Percentiles rank a stretch among this genome's conserved stretches.
Conservation (phyloP, 805 yeast genomes). For the Scheffersomyces amazonensis region DNA sequence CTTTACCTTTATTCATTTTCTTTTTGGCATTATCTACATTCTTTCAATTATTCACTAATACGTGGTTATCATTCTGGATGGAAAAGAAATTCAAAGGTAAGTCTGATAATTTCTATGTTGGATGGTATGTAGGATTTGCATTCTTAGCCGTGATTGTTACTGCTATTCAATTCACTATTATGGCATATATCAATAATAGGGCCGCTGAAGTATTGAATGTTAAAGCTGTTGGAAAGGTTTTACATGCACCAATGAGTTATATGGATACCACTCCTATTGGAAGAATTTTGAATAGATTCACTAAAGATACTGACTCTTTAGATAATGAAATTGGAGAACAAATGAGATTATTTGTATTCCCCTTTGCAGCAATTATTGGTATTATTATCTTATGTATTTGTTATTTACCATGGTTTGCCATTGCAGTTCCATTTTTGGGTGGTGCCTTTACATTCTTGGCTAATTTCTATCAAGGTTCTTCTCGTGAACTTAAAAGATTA, state of each 20-base stretch:
- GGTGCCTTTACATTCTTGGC: constrained; percentile 34
- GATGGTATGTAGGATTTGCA: constrained; percentile 33
- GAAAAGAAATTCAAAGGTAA: constrained; percentile 26
- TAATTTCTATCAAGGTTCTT: constrained; percentile 46
- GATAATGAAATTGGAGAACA: constrained; percentile 46
- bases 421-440: constrained; percentile 51
- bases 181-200: constrained; percentile 40
- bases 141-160: constrained; percentile 37
- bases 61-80: constrained; percentile 45
- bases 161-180: constrained; percentile 36
- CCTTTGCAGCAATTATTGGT: constrained; percentile 38
- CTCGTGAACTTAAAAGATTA: constrained; percentile 47
- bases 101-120: constrained; percentile 32
- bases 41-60: constrained; percentile 40
- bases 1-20: constrained; percentile 31
- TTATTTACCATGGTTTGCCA: constrained; percentile 54
- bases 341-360: constrained; percentile 37
- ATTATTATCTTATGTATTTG: constrained; percentile 44
- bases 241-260: constrained; percentile 43
- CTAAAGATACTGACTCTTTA: constrained; percentile 45
- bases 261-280: constrained; percentile 45
- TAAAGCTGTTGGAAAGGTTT: constrained; percentile 33
- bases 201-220: constrained; percentile 36
- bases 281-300: constrained; percentile 41
- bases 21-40: constrained; percentile 35